A percentile compares a stretch with the other conserved stretches of the same genome.
Conservation (phyloP, 208 protist species). For the Leishmania amazonensis region DNA sequence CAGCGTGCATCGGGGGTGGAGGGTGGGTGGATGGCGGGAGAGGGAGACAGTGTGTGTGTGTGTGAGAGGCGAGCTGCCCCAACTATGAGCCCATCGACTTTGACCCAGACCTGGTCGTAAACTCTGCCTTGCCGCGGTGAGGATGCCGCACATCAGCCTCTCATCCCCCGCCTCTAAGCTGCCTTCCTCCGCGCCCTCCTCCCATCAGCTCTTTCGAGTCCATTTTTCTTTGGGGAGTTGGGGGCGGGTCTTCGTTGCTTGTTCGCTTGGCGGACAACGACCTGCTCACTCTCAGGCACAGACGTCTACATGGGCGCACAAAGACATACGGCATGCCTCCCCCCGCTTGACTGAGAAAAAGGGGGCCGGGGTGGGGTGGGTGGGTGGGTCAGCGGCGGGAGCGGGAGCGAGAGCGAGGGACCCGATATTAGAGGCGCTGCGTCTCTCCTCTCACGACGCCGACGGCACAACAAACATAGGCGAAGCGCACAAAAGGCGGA, state of each 20-base stretch:
- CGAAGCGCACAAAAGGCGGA: not conserved
- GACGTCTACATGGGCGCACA: not conserved
- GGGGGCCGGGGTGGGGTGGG: too few species aligned
- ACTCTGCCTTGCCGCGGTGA: not conserved
- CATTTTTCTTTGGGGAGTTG: too few species aligned
- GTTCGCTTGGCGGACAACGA: too few species aligned
- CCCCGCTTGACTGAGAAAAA: not conserved
- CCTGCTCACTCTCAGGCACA: not conserved
- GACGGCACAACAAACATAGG: not conserved
- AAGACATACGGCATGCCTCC: not conserved
- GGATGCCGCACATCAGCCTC: not conserved
- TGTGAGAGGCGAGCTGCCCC: not conserved
- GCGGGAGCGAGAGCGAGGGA: not conserved
- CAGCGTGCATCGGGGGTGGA: not conserved
- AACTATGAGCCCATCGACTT: not conserved
- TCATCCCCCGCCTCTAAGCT: not conserved
- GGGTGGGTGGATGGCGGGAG: conserved; percentile 4
- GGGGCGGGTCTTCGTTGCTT: too few species aligned
- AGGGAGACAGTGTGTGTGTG: not conserved
- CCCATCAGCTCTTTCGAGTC: not conserved
- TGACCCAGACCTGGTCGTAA: not conserved
- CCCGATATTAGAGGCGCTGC: not conserved
- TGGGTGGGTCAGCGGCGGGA: not conserved
- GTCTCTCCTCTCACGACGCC: not conserved
- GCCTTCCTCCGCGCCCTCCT: not conserved